phyloP scores from a whole-genome alignment of 257 asterid genomes.

The Jacaranda copaia region DNA sequence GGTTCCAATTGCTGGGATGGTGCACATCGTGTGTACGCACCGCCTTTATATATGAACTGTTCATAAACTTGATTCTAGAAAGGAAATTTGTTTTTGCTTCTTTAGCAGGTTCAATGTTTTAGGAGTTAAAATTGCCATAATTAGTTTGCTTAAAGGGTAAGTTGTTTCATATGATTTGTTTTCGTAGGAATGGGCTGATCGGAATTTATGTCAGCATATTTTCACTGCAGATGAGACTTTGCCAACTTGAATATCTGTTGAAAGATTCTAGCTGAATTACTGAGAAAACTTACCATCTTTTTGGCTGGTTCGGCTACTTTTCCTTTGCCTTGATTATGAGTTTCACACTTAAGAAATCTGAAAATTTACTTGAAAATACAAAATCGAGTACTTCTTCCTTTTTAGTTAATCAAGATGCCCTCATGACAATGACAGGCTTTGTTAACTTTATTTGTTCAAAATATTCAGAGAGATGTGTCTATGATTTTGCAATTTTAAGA shows the following conservation, averaged over 20 bases:
- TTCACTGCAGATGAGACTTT: constrained; percentile 12
- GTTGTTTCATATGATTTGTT: background rate
- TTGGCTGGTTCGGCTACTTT: background rate
- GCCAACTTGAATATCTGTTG: background rate
- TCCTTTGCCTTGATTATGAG: background rate
- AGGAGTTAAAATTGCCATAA: background rate
- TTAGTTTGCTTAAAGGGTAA: background rate
- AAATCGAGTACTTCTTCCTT: too few species aligned
- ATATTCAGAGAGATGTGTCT: constrained; percentile 6
- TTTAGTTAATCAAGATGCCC: too few species aligned
- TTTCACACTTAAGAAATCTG: background rate
- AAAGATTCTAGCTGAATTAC: background rate
- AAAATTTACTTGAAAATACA: background rate
- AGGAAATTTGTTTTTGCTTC: constrained; percentile 9
- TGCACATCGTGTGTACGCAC: background rate
- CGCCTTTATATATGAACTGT: background rate
- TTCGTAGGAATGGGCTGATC: background rate
- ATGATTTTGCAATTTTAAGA: constrained; percentile 4
- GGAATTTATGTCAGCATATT: constrained; percentile 1
- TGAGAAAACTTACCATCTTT: background rate
- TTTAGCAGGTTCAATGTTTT: background rate
- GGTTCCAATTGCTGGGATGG: background rate
- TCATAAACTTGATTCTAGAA: background rate
- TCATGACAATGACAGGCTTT: background rate
- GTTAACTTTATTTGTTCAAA: constrained; percentile 6